These are phyloP conservation scores for Coemansia asiatica DNA, from an alignment of 192 early-diverging fungal species.

Conservation along the genomic window DNA sequence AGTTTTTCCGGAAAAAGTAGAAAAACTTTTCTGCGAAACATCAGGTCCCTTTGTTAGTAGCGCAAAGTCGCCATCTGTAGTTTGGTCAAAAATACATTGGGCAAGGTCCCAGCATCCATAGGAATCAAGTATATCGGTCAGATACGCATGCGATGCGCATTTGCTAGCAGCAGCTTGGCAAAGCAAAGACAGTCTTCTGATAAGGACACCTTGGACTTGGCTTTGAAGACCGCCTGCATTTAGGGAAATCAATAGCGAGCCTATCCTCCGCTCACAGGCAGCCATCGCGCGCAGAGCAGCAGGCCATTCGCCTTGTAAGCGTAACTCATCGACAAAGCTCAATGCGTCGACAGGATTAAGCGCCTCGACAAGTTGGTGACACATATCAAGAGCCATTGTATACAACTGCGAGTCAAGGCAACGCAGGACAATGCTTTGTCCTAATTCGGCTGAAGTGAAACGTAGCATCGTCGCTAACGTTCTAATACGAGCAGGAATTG, in stretches of 20 bases:
- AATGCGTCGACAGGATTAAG: constrained; percentile 1
- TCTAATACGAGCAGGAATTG: constrained; percentile 21
- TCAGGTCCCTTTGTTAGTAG: constrained; percentile 20
- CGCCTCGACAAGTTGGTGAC: constrained; percentile 25
- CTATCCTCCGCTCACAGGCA: constrained; percentile 27
- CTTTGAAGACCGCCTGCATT: constrained; percentile 1
- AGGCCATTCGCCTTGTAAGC: constrained; percentile 14
- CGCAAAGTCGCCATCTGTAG: constrained; percentile 51
- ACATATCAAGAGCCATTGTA: constrained; percentile 36
- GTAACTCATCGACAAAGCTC: neutral
- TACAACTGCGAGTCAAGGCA: constrained; percentile 17
- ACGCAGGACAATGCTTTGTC: constrained; percentile 11
- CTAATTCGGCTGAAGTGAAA: constrained; percentile 24
- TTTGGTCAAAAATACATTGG: constrained; percentile 32
- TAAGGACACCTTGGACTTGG: constrained; percentile 23
- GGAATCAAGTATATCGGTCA: constrained; percentile 29
- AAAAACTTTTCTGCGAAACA: neutral
- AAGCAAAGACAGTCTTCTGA: constrained; percentile 14
- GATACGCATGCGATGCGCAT: constrained; percentile 21
- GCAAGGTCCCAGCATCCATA: constrained; percentile 46
- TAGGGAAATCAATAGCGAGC: constrained; percentile 10
- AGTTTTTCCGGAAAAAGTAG: no score
- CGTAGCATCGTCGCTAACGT: constrained; percentile 36
- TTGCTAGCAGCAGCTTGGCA: constrained; percentile 28
- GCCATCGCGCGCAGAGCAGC: constrained; percentile 18